phyloP scores from a whole-genome alignment of 202 grass and related monocot genomes.

The Elaeis oleifera region DNA sequence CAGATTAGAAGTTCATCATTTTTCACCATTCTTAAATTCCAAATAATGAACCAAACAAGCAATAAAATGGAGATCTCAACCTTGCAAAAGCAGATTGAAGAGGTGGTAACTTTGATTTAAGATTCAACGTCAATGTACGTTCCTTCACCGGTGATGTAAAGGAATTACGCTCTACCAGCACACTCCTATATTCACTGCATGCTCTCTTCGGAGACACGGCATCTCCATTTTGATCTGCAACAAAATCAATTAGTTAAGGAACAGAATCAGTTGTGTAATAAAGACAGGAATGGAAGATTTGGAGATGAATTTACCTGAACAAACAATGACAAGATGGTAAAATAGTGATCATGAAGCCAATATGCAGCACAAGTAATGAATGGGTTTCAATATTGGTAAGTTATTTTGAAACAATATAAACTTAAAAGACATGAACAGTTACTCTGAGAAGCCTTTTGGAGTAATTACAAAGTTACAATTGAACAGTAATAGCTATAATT shows the following conservation, averaged over 20 bases:
- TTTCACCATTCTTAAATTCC: no score
- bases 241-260: background rate
- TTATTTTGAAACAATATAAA: no score
- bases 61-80: conserved; percentile 20
- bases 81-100: conserved; percentile 97
- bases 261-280: background rate
- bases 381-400: no score
- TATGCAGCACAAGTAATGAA: no score
- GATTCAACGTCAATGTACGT: conserved; percentile 8
- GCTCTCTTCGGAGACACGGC: conserved; percentile 70
- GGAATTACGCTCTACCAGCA: conserved; percentile 63
- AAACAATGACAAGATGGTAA: no score
- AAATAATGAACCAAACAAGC: no score
- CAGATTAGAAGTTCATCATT: background rate
- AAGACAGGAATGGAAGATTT: background rate
- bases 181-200: conserved; percentile 72
- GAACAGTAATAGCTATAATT: no score
- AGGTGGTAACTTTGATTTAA: conserved; percentile 72
- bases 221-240: conserved; percentile 61
- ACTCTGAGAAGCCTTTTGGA: no score
- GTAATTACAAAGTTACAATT: no score
- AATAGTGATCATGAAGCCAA: no score
- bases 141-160: conserved; percentile 87
- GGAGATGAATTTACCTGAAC: no score
- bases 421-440: no score